Conservation (phyloP, 352 stramenopile species). For the Phytophthora kernoviae region DNA sequence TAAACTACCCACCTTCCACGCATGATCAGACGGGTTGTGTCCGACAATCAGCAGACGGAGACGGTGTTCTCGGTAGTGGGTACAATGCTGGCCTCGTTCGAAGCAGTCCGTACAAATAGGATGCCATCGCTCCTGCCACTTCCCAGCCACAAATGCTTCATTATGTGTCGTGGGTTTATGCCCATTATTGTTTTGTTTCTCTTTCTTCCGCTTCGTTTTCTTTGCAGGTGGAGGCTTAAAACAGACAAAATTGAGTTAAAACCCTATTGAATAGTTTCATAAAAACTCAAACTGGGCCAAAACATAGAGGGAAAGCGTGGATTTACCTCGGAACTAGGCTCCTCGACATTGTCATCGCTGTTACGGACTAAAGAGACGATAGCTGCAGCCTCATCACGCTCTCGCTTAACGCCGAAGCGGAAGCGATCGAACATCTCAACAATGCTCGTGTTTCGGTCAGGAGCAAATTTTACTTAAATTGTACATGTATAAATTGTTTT, state of each 20-base stretch:
- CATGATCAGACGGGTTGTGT: conserved; percentile 90
- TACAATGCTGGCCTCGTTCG: conserved; percentile 45
- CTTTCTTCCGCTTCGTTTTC: conserved; percentile 13
- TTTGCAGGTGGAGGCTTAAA: conserved; percentile 1
- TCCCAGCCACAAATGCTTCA: conserved; percentile 14
- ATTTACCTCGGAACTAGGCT: background rate
- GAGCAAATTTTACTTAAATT: too few relatives aligned
- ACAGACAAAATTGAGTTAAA: background rate
- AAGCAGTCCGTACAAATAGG: conserved; percentile 80
- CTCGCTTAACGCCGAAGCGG: conserved; percentile 62
- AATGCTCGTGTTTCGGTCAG: conserved; percentile 7
- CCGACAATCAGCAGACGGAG: conserved; percentile 87
- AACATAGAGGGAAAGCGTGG: background rate
- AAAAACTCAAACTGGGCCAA: background rate
- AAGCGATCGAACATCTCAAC: conserved; percentile 59
- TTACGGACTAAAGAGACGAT: background rate
- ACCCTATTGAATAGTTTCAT: too few relatives aligned
- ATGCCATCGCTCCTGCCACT: conserved; percentile 88
- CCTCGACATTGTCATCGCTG: background rate
- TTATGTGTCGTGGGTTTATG: background rate
- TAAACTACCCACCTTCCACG: conserved; percentile 87
- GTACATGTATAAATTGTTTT: too few relatives aligned
- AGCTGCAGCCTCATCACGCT: conserved; percentile 16
- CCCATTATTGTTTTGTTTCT: background rate
- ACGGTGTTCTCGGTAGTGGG: conserved; percentile 62